Conservation (phyloP, 306 rosid species). For the Elaeagnus macrophylla region DNA sequence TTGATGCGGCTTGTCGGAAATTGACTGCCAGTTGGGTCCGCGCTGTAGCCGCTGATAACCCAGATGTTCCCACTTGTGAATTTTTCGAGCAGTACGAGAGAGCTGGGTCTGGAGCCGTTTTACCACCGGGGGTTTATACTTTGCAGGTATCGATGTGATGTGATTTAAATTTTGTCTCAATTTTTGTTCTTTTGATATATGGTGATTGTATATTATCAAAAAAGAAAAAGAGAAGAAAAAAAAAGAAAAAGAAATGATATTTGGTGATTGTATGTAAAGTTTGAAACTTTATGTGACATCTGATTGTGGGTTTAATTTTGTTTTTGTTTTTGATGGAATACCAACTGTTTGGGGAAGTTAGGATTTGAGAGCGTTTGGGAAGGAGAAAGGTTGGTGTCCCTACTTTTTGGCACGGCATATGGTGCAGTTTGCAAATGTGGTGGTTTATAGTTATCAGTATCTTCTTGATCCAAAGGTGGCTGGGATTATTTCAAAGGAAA, state of each 20-base stretch:
- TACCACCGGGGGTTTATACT: constrained; percentile 86
- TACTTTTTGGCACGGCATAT: constrained; percentile 87
- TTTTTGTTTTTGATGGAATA: not conserved
- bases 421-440: constrained; percentile 90
- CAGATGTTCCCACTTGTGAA: constrained; percentile 46
- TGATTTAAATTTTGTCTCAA: not conserved
- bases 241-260: too few species aligned
- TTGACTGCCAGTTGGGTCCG: constrained; percentile 87
- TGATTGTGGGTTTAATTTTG: not conserved
- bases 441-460: constrained; percentile 91
- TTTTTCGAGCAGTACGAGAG: constrained; percentile 72
- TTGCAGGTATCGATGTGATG: constrained; percentile 45
- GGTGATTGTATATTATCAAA: too few species aligned
- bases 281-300: not conserved
- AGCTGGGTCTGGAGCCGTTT: constrained; percentile 54
- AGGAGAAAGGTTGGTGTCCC: constrained; percentile 90
- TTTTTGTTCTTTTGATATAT: not conserved
- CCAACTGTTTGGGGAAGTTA: constrained; percentile 3
- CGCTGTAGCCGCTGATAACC: constrained; percentile 59
- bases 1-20: constrained; percentile 78
- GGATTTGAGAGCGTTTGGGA: constrained; percentile 76
- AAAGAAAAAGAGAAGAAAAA: too few species aligned
- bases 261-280: not conserved
- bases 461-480: constrained; percentile 96
- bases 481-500: constrained; percentile 81